Conservation (phyloP, 805 yeast species). For the Candida tibetensis region DNA sequence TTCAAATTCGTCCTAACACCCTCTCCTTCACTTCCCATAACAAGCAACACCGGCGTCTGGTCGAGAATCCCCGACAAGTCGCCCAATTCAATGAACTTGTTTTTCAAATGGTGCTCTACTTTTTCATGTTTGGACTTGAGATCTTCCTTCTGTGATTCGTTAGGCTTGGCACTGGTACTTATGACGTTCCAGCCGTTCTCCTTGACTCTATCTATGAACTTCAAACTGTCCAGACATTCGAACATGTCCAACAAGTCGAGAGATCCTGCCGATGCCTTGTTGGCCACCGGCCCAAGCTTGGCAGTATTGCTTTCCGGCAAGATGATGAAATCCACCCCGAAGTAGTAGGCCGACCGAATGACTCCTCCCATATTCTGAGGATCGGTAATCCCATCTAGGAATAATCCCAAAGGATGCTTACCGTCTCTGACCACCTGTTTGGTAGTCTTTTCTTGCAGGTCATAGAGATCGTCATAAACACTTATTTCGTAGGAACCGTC, state of each 20-base stretch:
- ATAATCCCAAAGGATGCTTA: slow-evolving; percentile 63
- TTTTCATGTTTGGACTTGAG: slow-evolving; percentile 26
- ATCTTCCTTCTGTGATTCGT: slow-evolving; percentile 17
- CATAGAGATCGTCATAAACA: slow-evolving; percentile 17
- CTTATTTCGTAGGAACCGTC: slow-evolving; percentile 16
- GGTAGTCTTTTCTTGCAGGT: slow-evolving; percentile 13
- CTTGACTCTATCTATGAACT: slow-evolving; percentile 56
- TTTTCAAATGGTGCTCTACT: slow-evolving; percentile 24
- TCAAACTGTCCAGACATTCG: slow-evolving; percentile 54
- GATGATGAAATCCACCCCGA: slow-evolving; percentile 79
- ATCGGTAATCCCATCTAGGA: slow-evolving; percentile 76
- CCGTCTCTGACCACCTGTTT: slow-evolving; percentile 6
- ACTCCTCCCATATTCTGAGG: slow-evolving; percentile 89
- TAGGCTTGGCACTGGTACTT: slow-evolving; percentile 49
- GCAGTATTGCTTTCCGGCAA: slow-evolving; percentile 71
- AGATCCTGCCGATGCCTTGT: slow-evolving; percentile 84
- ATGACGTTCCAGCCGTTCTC: slow-evolving; percentile 70
- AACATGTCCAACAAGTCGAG: slow-evolving; percentile 68
- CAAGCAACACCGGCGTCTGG: slow-evolving; percentile 60
- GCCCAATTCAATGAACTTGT: slow-evolving; percentile 35
- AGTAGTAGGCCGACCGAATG: slow-evolving; percentile 70
- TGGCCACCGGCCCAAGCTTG: slow-evolving; percentile 70
- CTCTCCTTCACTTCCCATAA: slow-evolving; percentile 81
- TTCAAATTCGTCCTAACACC: slow-evolving; percentile 73
- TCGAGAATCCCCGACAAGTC: slow-evolving; percentile 45